These are phyloP conservation scores for Lomentospora prolificans DNA, from an alignment of 2,329 filamentous ascomycete genomes.

Conservation along the genomic window DNA sequence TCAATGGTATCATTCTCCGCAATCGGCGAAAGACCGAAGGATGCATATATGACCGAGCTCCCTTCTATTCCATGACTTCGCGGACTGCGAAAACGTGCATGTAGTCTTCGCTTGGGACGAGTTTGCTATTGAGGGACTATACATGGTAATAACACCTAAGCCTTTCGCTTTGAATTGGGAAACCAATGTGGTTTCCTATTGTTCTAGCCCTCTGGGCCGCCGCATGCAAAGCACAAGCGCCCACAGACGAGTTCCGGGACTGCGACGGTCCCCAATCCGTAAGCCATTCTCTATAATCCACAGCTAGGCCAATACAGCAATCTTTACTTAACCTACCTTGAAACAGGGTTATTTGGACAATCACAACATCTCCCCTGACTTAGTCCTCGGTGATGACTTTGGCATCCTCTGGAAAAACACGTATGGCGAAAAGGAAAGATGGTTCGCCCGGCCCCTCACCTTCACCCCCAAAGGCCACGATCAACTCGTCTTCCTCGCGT, in stretches of 20 bases:
- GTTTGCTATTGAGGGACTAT: no score
- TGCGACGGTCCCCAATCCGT: not conserved
- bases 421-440: slow-evolving; percentile 44
- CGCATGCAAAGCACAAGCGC: not conserved
- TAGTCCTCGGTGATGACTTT: slow-evolving; percentile 45
- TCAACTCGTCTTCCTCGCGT: slow-evolving; percentile 43
- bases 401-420: slow-evolving; percentile 42
- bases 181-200: not conserved
- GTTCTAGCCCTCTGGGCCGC: not conserved
- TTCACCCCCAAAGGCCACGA: slow-evolving; percentile 36
- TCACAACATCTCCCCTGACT: slow-evolving; percentile 53
- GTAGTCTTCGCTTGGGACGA: no score
- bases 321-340: not conserved
- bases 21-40: no score
- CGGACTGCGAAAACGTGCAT: no score
- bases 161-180: no score
- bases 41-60: no score
- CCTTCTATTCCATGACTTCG: no score
- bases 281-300: not conserved
- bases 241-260: not conserved
- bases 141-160: no score
- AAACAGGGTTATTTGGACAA: slow-evolving; percentile 23
- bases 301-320: no score
- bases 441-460: slow-evolving; percentile 39
- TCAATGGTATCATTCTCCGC: no score